phyloP scores from a whole-genome alignment of 2,329 filamentous ascomycete genomes.

The Acrodontium crateriforme region DNA sequence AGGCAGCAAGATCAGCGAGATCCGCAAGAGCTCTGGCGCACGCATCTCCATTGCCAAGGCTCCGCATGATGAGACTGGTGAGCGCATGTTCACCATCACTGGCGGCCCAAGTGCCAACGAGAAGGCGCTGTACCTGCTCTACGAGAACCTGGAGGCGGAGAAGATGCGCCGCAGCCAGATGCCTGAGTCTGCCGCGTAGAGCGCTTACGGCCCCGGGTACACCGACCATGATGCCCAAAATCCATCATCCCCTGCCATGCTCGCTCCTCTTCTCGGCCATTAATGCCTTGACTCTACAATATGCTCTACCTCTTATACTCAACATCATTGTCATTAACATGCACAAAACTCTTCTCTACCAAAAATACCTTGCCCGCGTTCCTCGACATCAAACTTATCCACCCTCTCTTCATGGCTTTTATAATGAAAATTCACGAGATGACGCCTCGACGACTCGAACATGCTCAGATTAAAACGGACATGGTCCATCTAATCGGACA shows the following conservation, averaged over 20 bases:
- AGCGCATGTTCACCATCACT: slow-evolving; percentile 99
- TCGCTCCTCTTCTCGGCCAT: slow-evolving; percentile 5
- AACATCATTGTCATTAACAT: too few relatives aligned
- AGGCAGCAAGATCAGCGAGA: slow-evolving; percentile 96
- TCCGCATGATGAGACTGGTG: slow-evolving; percentile 90
- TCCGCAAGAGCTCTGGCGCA: slow-evolving; percentile 88
- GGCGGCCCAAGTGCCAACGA: slow-evolving; percentile 89
- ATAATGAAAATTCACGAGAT: too few relatives aligned
- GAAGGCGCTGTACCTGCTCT: slow-evolving; percentile 86
- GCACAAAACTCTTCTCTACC: too few relatives aligned
- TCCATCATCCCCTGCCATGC: neutral
- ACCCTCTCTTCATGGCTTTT: too few relatives aligned
- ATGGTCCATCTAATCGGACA: too few relatives aligned
- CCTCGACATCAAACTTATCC: too few relatives aligned
- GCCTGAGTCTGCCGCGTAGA: slow-evolving; percentile 26
- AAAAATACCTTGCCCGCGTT: too few relatives aligned
- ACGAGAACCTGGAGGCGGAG: slow-evolving; percentile 97
- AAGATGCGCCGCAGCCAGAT: slow-evolving; percentile 94
- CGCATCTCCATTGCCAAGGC: slow-evolving; percentile 97
- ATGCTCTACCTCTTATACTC: too few relatives aligned
- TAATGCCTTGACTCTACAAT: too few relatives aligned
- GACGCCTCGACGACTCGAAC: too few relatives aligned
- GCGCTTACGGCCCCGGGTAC: slow-evolving; percentile 7
- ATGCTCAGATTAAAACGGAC: too few relatives aligned
- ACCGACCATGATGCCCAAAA: slow-evolving; percentile 2